Base-by-base conservation (phyloP, 805 yeast genomes). In the Metschnikowia reukaufii region DNA sequence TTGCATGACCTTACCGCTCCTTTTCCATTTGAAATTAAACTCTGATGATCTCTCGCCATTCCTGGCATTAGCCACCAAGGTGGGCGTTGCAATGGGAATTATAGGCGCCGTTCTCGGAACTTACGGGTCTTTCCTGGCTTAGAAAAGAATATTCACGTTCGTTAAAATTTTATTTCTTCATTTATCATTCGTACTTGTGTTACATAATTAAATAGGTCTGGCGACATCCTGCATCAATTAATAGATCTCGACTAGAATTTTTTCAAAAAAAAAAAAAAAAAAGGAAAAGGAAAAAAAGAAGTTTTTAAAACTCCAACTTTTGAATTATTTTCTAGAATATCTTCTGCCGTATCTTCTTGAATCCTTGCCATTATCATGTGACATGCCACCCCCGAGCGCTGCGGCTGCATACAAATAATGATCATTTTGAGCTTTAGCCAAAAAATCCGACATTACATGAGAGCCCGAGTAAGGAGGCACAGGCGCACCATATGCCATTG, bases 371-470 rank as follows among this genome's bases (percentile, higher is more conserved):
- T 23, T 40, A 8, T 44, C 43, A 6, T 9, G 12, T 7, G 38
- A 29, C 16, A 27, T 17, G 12, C 25, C 37, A 10, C 36, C 43
- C 6, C 18, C 18, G 16, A 33, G 16, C 15, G 17, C 19, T 10
- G 44, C 54, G 3, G 68, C 61, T 6, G 70, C 69, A 61, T 81
- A 82, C 48, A 79, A 62, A 58, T 78, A 64, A 38, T 75, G 74
- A 9, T 84, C 84, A 49, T 81, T 84, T 55, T 83, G 87, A 5
- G 84, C 70, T 60, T 82, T 86, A n/a, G 88, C 86, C 55, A 85
- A 69, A 59, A 84, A 85, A 59, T 84, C 89, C 0, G 88, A 84
- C 88, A 85, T 83, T 10, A 85, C 88, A 55, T 82, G 86, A 0
- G 87, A 81, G 2, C 90, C 89, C 6, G 84, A 66, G 16, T 17